phyloP scores from a whole-genome alignment of 768 basidiomycete genomes.

The Scleroderma bovista region DNA sequence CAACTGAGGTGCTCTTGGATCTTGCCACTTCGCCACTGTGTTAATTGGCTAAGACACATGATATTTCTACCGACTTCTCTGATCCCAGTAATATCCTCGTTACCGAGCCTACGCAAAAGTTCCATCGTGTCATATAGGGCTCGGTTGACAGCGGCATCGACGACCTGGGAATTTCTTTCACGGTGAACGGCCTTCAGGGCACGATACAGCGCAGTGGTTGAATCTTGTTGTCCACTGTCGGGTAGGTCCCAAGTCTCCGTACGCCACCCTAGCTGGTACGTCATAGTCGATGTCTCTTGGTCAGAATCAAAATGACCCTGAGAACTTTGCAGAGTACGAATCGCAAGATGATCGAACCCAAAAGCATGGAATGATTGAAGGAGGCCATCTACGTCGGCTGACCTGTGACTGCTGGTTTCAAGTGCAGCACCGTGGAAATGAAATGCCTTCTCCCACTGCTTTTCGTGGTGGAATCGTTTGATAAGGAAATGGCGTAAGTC shows the following conservation, averaged over 20 bases:
- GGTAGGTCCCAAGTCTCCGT: slow-evolving; percentile 96
- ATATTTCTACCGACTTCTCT: slow-evolving; percentile 62
- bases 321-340: slow-evolving; percentile 50
- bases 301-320: slow-evolving; percentile 27
- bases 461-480: slow-evolving; percentile 86
- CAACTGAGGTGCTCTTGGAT: slow-evolving; percentile 22
- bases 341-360: slow-evolving; percentile 87
- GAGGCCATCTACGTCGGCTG: slow-evolving; percentile 54
- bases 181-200: slow-evolving; percentile 79
- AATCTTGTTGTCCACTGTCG: slow-evolving; percentile 39
- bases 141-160: slow-evolving; percentile 45
- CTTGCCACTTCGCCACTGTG: slow-evolving; percentile 48
- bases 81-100: slow-evolving; percentile 78
- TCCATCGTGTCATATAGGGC: slow-evolving; percentile 57
- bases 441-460: slow-evolving; percentile 89
- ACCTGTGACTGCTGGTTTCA: slow-evolving; percentile 49
- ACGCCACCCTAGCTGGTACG: slow-evolving; percentile 86
- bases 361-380: slow-evolving; percentile 80
- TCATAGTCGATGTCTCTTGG: slow-evolving; percentile 41
- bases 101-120: slow-evolving; percentile 57
- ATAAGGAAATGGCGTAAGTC: slow-evolving; percentile 79
- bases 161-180: slow-evolving; percentile 51
- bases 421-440: slow-evolving; percentile 81
- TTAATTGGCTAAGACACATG: slow-evolving; percentile 77
- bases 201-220: slow-evolving; percentile 64